Conservation (phyloP, 2,329 filamentous ascomycete genomes). For the Ceratocystis cubensis region DNA sequence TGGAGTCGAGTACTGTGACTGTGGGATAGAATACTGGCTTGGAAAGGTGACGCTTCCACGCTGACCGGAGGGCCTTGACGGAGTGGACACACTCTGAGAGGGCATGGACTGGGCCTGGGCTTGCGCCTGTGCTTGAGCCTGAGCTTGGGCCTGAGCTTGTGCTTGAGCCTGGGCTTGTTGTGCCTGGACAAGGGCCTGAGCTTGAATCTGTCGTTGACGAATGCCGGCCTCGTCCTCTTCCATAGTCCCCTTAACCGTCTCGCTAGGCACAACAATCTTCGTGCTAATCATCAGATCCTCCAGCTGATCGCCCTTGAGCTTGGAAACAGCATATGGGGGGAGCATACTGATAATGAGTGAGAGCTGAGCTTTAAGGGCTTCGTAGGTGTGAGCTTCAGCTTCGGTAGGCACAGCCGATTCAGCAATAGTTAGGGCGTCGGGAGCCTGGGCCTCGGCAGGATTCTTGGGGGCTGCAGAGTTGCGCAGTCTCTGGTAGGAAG, state of each 20-base stretch:
- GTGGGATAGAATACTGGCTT: constrained; percentile 29
- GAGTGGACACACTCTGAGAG: constrained; percentile 6
- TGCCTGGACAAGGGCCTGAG: constrained; percentile 22
- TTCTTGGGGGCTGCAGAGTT: constrained; percentile 54
- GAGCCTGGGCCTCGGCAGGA: constrained; percentile 49
- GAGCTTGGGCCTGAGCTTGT: constrained; percentile 6
- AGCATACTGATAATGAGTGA: constrained; percentile 59
- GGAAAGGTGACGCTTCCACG: constrained; percentile 31
- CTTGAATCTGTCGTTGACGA: constrained; percentile 37
- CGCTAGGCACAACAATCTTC: constrained; percentile 58
- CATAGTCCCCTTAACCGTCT: constrained; percentile 65
- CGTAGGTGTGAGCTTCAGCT: constrained; percentile 50
- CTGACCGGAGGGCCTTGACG: constrained; percentile 7
- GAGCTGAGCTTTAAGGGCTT: constrained; percentile 63
- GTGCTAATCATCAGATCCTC: constrained; percentile 71
- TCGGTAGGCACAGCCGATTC: constrained; percentile 54
- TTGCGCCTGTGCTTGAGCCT: constrained; percentile 9
- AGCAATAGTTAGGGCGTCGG: constrained; percentile 55
- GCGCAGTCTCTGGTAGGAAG: constrained; percentile 68
- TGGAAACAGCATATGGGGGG: constrained; percentile 75
- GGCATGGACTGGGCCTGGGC: constrained; percentile 6
- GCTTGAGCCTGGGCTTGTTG: constrained; percentile 24
- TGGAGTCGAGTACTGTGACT: constrained; percentile 12
- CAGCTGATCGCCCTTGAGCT: constrained; percentile 75
- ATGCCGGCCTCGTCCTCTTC: constrained; percentile 63